Base-by-base conservation (phyloP, 495 filamentous ascomycete species). In the Cudoniella acicularis region DNA sequence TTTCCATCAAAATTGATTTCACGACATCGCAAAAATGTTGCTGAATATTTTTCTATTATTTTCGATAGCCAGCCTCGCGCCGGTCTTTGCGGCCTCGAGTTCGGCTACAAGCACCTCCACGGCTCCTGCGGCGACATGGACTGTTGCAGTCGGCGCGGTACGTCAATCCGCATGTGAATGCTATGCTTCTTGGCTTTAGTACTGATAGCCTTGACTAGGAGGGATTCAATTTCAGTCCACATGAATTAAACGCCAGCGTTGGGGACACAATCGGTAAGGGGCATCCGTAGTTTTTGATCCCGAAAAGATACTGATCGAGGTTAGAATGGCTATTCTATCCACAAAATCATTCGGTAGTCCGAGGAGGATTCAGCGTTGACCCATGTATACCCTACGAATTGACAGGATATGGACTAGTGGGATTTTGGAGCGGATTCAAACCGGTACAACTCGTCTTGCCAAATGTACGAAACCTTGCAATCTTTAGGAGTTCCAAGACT, bases 331-430 rank as follows among this genome's bases (percentile, higher is more conserved):
- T 72, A 18, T 85, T 88, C 73, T 86, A 74, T 63, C 80, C 85
- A 10, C 62, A 68, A 59, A 83, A 83, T 62, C 83, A 87, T 60
- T 79, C 80, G 2, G 84, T 87, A 10, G 77, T 74, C 9, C 73
- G 79, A 36, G 79, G 81, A 17, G 80, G 74, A 20, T 88, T 76
- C 61, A 27, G 46, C 10, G 65, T 65, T 24, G 70, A 67, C 41
- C 80, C 85, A 56, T 87, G 85, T 57, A 76, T 87, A 36, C 82
- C 83, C 3, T 84, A 81, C 59, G 82, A 86, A 53, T 61, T 74
- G 30, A 73, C 73, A 16, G 70, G 68, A 1, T 48, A 56, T 36
- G 64, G 70, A 26, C 71, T 72, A 48, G 54, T 63, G 0, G 78
- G 78, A 4, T 84, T 85, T 66, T 80, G 61, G 58, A 73, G 74